A percentile compares a stretch with the other conserved stretches of the same genome.
Evolutionary conservation across 75 land plant genomes (phyloP).

Genomic region (Sequoiadendron giganteum): DNA sequence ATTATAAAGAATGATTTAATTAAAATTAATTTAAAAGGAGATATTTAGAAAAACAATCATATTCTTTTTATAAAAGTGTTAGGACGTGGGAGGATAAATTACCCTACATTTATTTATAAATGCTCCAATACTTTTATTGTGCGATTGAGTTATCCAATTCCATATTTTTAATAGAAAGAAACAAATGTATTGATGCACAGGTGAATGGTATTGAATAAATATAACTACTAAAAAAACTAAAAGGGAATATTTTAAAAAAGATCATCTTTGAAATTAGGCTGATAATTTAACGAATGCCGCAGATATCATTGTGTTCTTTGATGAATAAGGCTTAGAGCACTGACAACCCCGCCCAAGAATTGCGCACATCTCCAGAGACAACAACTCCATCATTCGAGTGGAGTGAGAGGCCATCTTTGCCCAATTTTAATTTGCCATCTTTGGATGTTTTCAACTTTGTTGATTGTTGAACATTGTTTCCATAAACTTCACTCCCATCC

Average conservation of each 20-base stretch:
- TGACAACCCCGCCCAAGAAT: slow-evolving; percentile 61
- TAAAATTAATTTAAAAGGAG: too few species aligned
- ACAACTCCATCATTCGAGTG: slow-evolving; percentile 43
- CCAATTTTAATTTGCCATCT: slow-evolving; percentile 57
- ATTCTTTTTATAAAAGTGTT: too few species aligned
- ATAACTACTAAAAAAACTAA: too few species aligned
- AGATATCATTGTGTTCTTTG: slow-evolving; percentile 49
- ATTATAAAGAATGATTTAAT: too few species aligned
- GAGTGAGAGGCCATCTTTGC: slow-evolving; percentile 42
- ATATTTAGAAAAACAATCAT: too few species aligned
- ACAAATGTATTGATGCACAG: background rate
- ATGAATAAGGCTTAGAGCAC: slow-evolving; percentile 54
- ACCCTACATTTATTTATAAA: slow-evolving; percentile 12
- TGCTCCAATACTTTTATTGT: background rate
- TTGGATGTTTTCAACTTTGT: slow-evolving; percentile 44
- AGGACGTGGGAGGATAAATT: background rate
- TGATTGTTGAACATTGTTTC: slow-evolving; percentile 32
- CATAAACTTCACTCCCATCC: slow-evolving; percentile 82
- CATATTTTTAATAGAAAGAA: background rate
- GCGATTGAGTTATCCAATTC: background rate
- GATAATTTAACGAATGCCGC: slow-evolving; percentile 20
- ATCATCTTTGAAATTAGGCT: too few species aligned
- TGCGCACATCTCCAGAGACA: slow-evolving; percentile 59
- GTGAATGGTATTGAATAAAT: too few species aligned
- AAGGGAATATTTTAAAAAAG: too few species aligned